Percentiles rank a stretch among this genome's conserved stretches.
Conservation (phyloP, 1,139 yeast genomes). For the Geotrichum europaeum region DNA sequence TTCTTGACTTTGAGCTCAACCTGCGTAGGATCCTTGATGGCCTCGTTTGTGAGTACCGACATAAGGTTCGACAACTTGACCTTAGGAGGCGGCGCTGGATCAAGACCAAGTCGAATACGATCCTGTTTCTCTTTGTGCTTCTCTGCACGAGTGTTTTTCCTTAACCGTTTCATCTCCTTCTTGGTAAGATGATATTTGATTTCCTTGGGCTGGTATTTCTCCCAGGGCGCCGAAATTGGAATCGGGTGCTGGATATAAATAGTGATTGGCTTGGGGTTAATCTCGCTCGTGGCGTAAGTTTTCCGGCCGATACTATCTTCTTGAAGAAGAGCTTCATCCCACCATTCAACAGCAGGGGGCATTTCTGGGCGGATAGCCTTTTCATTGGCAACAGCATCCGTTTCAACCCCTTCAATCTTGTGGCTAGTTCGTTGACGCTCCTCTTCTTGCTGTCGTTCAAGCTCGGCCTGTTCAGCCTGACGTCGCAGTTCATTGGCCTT, state of each 20-base stretch:
- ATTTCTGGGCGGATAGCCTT: slow-evolving; percentile 27
- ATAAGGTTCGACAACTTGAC: slow-evolving; percentile 75
- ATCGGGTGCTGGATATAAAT: slow-evolving; percentile 77
- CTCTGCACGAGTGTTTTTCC: slow-evolving; percentile 64
- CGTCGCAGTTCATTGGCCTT: slow-evolving; percentile 50
- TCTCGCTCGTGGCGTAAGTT: slow-evolving; percentile 23
- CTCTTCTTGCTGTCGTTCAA: slow-evolving; percentile 29
- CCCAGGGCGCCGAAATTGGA: slow-evolving; percentile 56
- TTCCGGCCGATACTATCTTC: slow-evolving; percentile 33
- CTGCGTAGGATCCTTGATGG: slow-evolving; percentile 84
- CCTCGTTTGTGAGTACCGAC: slow-evolving; percentile 79
- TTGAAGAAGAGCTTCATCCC: slow-evolving; percentile 54
- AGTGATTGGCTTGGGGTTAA: slow-evolving; percentile 37
- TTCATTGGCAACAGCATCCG: slow-evolving; percentile 15
- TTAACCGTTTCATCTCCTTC: slow-evolving; percentile 64
- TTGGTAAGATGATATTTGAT: slow-evolving; percentile 62
- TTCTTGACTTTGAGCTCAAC: slow-evolving; percentile 66
- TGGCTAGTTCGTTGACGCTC: slow-evolving; percentile 22
- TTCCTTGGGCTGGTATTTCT: slow-evolving; percentile 39
- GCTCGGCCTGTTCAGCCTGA: slow-evolving; percentile 36
- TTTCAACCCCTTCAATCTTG: slow-evolving; percentile 17
- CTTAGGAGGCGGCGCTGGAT: slow-evolving; percentile 86
- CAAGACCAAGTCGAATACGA: slow-evolving; percentile 70
- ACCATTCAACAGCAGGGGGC: slow-evolving; percentile 74
- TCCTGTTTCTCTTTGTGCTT: slow-evolving; percentile 68